These are phyloP conservation scores for Clavulina sp. DNA, from an alignment of 768 basidiomycete species.

Conservation along the genomic window DNA sequence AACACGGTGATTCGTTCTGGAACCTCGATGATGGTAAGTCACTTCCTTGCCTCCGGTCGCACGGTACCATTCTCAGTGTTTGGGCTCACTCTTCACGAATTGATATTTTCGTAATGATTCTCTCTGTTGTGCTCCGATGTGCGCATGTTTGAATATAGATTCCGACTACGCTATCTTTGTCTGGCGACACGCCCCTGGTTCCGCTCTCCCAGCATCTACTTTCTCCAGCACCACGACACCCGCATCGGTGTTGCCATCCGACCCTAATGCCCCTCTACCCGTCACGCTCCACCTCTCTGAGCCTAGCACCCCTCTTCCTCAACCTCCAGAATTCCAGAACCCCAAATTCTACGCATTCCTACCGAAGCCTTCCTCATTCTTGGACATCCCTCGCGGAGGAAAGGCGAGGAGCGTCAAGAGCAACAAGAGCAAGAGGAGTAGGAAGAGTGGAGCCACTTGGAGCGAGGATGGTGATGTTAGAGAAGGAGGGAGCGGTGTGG, in stretches of 20 bases:
- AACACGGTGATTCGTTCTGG: slow-evolving; percentile 63
- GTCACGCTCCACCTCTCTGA: slow-evolving; percentile 4
- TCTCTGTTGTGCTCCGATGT: slow-evolving; percentile 1
- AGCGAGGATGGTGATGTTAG: slow-evolving; percentile 13
- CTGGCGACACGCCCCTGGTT: slow-evolving; percentile 38
- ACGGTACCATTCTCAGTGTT: neutral
- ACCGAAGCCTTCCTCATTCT: slow-evolving; percentile 2
- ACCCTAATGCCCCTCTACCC: slow-evolving; percentile 11
- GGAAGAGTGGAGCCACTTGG: too few species aligned
- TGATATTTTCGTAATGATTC: neutral
- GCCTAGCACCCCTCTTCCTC: slow-evolving; percentile 19
- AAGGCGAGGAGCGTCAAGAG: slow-evolving; percentile 7
- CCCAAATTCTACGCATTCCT: slow-evolving; percentile 10
- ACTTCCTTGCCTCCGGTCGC: slow-evolving; percentile 3
- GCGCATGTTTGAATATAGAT: slow-evolving; percentile 33
- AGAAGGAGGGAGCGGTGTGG: slow-evolving; percentile 33
- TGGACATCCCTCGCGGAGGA: slow-evolving; percentile 11
- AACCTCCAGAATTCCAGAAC: slow-evolving; percentile 12
- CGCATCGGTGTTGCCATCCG: too few species aligned
- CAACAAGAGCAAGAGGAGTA: slow-evolving; percentile 11
- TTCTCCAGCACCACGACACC: too few species aligned
- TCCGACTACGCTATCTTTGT: slow-evolving; percentile 78
- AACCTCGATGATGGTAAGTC: slow-evolving; percentile 72
- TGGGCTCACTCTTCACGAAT: neutral
- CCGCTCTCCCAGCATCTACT: too few species aligned